Base-by-base conservation (phyloP, 345 rosid genomes). In the Gossypioides kirkii region DNA sequence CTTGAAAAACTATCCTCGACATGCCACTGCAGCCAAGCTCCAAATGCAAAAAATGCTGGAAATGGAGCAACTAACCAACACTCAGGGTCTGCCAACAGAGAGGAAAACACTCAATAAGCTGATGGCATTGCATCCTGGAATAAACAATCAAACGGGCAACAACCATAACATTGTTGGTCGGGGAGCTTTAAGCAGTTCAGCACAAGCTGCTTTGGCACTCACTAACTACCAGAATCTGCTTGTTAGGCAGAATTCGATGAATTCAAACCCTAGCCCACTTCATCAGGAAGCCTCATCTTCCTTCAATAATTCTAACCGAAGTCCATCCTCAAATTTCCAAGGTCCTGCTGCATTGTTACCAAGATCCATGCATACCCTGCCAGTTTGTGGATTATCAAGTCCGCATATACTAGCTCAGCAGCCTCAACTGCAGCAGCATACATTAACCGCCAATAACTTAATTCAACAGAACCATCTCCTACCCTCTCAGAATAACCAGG, bases 41-140 rank as follows among this genome's bases (percentile, higher is more conserved):
- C 94, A 92, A 80, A 81, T 91, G 88, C 97, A 90, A 68, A 86
- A 85, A 81, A 83, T 88, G 85, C 96, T 84, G 83, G 96, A 92
- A 77, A 87, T 87, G 83, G 97, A 95, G 82, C 99, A 91, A 81
- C 82, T 85, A 45, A 87, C 91, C 13, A 84, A 73, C 73, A 83
- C 77, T 73, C 97, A 89, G 80, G 94, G 98, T 53, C 85, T 90
- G 76, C 91, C 94, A 55, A 80, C 93, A 72, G 97, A 95, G 58
- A 70, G 88, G 79, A 92, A 79, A 81, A 83, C 90, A 56, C 89
- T 95, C 67, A 95, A 87, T 81, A 92, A 92, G 85, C 82, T 92
- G 59, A 89, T 89, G 89, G 86, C 90, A 16, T 72, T 87, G 65
- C 89, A 89, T 69, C 84, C 97, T 0, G 87, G 91, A 61, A 72